phyloP scores from a whole-genome alignment of 306 rosid genomes.

The Casuarina equisetifolia region DNA sequence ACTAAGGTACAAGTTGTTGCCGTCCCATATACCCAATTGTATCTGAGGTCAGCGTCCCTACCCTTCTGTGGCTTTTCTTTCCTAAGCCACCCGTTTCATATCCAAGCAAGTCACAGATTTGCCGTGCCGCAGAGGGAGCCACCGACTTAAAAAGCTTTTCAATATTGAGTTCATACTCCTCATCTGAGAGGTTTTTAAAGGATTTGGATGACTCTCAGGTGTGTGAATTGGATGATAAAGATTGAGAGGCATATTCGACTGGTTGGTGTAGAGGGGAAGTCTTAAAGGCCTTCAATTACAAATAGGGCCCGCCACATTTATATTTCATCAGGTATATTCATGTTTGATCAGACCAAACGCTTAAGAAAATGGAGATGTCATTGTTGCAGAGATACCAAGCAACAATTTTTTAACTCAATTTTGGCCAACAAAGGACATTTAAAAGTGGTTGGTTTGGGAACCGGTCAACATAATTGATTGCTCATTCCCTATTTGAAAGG shows the following conservation, averaged over 20 bases:
- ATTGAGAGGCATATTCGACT: slow-evolving; percentile 7
- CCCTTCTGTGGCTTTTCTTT: neutral
- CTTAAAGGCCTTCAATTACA: neutral
- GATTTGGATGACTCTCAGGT: slow-evolving; percentile 21
- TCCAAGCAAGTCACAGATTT: neutral
- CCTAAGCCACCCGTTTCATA: neutral
- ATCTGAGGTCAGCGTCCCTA: slow-evolving; percentile 20
- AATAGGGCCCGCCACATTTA: slow-evolving; percentile 7
- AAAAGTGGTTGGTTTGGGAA: slow-evolving; percentile 55
- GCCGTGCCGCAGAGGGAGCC: neutral
- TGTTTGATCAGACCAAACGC: slow-evolving; percentile 5
- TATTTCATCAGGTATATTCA: neutral
- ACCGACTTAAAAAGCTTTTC: neutral
- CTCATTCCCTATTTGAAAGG: slow-evolving; percentile 40
- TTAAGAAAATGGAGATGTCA: slow-evolving; percentile 22
- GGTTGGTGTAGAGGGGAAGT: slow-evolving; percentile 11
- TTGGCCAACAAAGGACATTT: slow-evolving; percentile 27
- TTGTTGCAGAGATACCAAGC: slow-evolving; percentile 63
- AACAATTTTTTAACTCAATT: slow-evolving; percentile 30
- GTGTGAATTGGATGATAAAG: slow-evolving; percentile 9
- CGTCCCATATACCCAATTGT: slow-evolving; percentile 2
- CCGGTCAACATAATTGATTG: slow-evolving; percentile 53
- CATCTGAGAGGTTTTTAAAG: neutral
- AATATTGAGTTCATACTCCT: neutral
- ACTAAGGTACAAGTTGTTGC: slow-evolving; percentile 8